A percentile compares a stretch with the other conserved stretches of the same genome.
Evolutionary conservation across 345 rosid species (phyloP).

Genomic region (Gossypium thurberi): DNA sequence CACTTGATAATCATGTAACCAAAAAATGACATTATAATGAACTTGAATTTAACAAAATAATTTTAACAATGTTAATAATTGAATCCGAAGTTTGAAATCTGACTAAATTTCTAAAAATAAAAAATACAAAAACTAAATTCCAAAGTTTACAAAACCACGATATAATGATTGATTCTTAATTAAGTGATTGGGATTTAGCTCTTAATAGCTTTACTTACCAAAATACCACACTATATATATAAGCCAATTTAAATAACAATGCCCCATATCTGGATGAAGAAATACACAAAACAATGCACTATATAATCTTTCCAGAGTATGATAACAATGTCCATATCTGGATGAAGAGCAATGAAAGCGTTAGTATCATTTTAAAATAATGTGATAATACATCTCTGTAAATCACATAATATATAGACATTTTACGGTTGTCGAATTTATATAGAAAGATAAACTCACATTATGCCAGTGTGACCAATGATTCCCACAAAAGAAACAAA

Average conservation of each 20-base stretch:
- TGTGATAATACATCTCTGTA: background rate
- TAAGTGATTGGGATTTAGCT: too few relatives aligned
- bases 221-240: background rate
- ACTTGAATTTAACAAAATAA: too few relatives aligned
- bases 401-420: background rate
- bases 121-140: too few relatives aligned
- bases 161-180: too few relatives aligned
- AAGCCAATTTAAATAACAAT: background rate
- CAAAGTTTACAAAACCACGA: too few relatives aligned
- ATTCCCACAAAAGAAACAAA: conserved; percentile 18
- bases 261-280: background rate
- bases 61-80: too few relatives aligned
- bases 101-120: too few relatives aligned
- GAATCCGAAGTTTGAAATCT: too few relatives aligned
- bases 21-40: too few relatives aligned
- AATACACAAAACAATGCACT: background rate
- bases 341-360: background rate
- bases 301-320: background rate
- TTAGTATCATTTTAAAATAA: background rate
- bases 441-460: background rate
- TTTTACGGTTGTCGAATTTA: background rate
- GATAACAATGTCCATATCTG: background rate
- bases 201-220: background rate
- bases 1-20: too few relatives aligned
- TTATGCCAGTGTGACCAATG: conserved; percentile 7